phyloP scores from a whole-genome alignment of 2,329 filamentous ascomycete genomes.

The Epichloe sylvatica region DNA sequence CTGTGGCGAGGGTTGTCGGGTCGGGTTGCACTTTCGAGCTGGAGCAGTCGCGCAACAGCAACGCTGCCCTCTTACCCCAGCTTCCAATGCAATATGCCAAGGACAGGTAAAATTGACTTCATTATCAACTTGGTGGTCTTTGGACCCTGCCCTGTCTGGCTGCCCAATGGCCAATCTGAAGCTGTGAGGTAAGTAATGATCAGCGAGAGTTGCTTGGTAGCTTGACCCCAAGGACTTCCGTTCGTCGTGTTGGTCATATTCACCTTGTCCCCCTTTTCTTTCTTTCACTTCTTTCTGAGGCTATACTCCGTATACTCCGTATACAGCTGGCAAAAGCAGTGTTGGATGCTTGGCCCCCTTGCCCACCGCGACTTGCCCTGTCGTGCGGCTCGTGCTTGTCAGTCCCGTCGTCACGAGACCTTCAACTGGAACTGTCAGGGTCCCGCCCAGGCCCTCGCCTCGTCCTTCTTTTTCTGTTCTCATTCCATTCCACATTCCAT shows the following conservation, averaged over 20 bases:
- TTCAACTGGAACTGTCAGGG: background rate
- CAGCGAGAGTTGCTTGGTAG: background rate
- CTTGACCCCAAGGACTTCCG: background rate
- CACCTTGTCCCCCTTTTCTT: background rate
- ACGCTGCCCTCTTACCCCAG: too few relatives aligned
- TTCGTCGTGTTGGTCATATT: background rate
- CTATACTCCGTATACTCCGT: too few relatives aligned
- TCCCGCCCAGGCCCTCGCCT: background rate
- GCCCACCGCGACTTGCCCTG: background rate
- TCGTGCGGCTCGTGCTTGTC: background rate
- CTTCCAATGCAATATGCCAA: background rate
- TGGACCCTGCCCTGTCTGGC: background rate
- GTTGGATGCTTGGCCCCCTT: background rate
- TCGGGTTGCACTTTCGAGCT: too few relatives aligned
- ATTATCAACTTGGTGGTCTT: background rate
- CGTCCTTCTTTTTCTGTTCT: background rate
- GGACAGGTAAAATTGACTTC: background rate
- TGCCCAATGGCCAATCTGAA: background rate
- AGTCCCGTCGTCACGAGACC: conserved; percentile 1
- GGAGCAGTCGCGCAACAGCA: too few relatives aligned
- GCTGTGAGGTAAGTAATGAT: background rate
- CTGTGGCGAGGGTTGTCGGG: too few relatives aligned
- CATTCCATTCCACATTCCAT: background rate
- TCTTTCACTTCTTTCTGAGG: too few relatives aligned
- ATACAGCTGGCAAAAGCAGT: too few relatives aligned